Percentiles rank a stretch among this genome's conserved stretches.
These are phyloP conservation scores for Aspergillus alliaceus DNA, from an alignment of 2,329 filamentous ascomycete species.

Conservation along the genomic window DNA sequence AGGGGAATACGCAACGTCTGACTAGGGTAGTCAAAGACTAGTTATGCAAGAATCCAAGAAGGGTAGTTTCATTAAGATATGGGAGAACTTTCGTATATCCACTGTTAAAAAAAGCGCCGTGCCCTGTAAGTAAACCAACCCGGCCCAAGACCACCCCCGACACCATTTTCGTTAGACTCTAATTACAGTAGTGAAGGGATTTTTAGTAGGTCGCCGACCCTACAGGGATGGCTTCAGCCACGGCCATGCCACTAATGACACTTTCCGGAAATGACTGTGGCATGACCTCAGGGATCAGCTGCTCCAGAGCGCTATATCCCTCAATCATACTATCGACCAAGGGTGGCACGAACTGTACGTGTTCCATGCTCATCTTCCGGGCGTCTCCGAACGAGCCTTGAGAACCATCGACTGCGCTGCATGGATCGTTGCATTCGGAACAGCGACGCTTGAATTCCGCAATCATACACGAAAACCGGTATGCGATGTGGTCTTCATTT, in stretches of 20 bases:
- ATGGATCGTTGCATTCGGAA: constrained; percentile 21
- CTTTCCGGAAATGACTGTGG: constrained; percentile 12
- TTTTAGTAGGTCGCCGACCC: background rate
- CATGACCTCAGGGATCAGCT: constrained; percentile 23
- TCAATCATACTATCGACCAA: constrained; percentile 26
- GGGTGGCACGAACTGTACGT: constrained; percentile 23
- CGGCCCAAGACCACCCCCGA: background rate
- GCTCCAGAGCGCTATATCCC: constrained; percentile 24
- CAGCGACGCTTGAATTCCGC: constrained; percentile 32
- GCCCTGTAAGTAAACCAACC: background rate
- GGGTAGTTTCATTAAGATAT: background rate
- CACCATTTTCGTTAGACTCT: background rate
- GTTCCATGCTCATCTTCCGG: constrained; percentile 22
- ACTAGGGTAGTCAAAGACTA: no score
- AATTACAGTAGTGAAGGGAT: background rate
- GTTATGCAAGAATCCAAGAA: background rate
- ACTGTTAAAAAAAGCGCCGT: background rate
- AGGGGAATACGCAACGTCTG: no score
- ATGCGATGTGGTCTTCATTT: constrained; percentile 34
- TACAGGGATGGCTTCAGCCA: constrained; percentile 5
- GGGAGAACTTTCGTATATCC: background rate
- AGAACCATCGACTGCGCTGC: constrained; percentile 13
- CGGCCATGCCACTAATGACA: constrained; percentile 10
- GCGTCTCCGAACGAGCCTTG: constrained; percentile 17
- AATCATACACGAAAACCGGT: constrained; percentile 33